Percentiles rank a stretch among this genome's conserved stretches.
These are phyloP conservation scores for Zygoascus meyerae DNA, from an alignment of 1,139 yeast species.

Conservation along the genomic window DNA sequence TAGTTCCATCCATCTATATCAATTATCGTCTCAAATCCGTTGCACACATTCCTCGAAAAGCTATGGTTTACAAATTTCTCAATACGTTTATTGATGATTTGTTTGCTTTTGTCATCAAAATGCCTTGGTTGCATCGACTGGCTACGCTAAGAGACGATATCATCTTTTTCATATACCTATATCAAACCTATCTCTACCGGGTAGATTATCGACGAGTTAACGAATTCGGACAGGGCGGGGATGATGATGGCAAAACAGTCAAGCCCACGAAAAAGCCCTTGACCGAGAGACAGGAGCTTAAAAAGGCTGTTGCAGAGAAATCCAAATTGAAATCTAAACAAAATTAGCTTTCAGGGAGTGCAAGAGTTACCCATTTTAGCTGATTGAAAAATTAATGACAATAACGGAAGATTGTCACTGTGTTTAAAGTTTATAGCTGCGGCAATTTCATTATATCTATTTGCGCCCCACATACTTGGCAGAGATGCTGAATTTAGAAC, in stretches of 20 bases:
- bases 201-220: conserved; percentile 38
- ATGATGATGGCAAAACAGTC: conserved; percentile 23
- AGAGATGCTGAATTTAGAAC: too few relatives aligned
- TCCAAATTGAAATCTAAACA: background rate
- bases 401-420: too few relatives aligned
- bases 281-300: too few relatives aligned
- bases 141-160: conserved; percentile 40
- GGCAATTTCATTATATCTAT: too few relatives aligned
- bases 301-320: background rate
- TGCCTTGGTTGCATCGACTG: conserved; percentile 37
- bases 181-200: conserved; percentile 39
- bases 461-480: too few relatives aligned
- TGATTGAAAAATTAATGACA: too few relatives aligned
- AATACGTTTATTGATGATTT: conserved; percentile 40
- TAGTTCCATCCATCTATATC: conserved; percentile 39
- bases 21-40: conserved; percentile 39
- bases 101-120: conserved; percentile 39
- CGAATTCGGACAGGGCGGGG: conserved; percentile 40
- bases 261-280: conserved; percentile 36
- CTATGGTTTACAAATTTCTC: conserved; percentile 39
- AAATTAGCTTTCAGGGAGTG: too few relatives aligned
- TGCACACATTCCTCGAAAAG: conserved; percentile 39
- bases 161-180: conserved; percentile 36
- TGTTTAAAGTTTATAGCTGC: too few relatives aligned
- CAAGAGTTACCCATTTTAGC: too few relatives aligned